Evolutionary conservation across 2,329 filamentous ascomycete species (phyloP), one percentile per base, ranked within the genome.

Genomic region (Cercospora janseana): DNA sequence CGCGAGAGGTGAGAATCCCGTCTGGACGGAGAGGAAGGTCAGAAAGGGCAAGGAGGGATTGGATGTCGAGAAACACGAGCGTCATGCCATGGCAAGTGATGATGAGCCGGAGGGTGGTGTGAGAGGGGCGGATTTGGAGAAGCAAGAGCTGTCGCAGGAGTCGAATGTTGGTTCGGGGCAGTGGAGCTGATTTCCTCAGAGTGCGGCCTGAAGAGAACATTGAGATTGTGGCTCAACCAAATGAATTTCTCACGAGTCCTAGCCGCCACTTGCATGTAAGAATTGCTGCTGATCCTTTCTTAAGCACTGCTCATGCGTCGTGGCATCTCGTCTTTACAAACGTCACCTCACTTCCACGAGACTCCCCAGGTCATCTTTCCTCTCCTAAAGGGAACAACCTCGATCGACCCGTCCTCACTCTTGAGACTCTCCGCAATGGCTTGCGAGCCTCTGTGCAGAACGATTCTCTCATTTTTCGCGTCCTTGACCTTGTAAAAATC

Each of bases 341-440:
- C 8, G 8, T 18, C 18, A 38, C 35, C 12, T 52, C 48, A 72
- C 56, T 69, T 64, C 74, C 75, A 78, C 51, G 69, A 64, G 9
- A 79, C 72, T 46, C 71, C 72, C 80, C 80, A 83, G 1, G 77
- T 83, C 62, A 75, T 68, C 71, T 85, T 77, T 2, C 81, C 82
- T 57, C 78, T 76, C 49, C 81, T 72, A 65, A 85, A 87, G 7
- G 82, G 82, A 56, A 87, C 81, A 32, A 88, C 79, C 63, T 84
- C 79, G 9, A 82, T 69, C 8, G 61, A 63, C 0, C 72, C 70
- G 28, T 77, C 77, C 9, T 77, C 72, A 20, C 75, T 79, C 62
- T 70, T 75, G 48, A 87, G 63, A 29, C 78, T 72, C 50, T 79
- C 74, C 21, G 72, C 69, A 28, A 87, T 77, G 53, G 70, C 75